Evolutionary conservation across 352 stramenopile genomes (phyloP), one percentile per base, ranked within the genome.

Genomic region (Globisporangium megalacanthum): DNA sequence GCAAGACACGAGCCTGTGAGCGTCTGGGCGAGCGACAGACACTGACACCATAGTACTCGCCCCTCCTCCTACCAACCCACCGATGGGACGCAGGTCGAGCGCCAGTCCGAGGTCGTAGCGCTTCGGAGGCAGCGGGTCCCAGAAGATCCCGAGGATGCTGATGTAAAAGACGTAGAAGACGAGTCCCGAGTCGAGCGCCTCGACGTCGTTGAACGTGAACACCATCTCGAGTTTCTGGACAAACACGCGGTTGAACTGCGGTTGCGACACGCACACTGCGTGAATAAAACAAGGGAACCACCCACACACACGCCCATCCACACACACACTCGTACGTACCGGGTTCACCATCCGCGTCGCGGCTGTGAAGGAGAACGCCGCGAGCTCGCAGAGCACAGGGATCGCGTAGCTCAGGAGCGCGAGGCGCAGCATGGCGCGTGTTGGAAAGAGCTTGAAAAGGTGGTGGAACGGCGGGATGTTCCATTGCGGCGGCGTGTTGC

Each of bases 131-230:
- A 94, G 63, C 14, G 85, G 85, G 56, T 94, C 85, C 85, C 85
- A 94, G 65, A 90, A 88, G 48, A 94, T 89, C 8, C 85, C 85
- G 19, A 89, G 58, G 39, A 94, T 75, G 47, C 63, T 71, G 25
- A 87, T 88, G 65, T 94, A 94, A 58, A 94, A 92, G 31, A 94
- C 80, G 65, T 94, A 94, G 54, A 94, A 93, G 17, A 94, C 85
- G 44, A 94, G 63, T 1, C 85, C 85, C 13, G 83, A 92, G 66
- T 94, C 85, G 6, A 92, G 74, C 19, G 83, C 85, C 15, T 94
- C 85, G 29, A 89, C 79, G 67, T 94, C 80, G 52, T 92, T 92
- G 62, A 92, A 94, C 53, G 79, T 93, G 62, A 94, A 94, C 15
- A 93, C 80, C 71, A 89, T 87, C 60, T 94, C 85, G 31, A 92